Evolutionary conservation across 352 stramenopile genomes (phyloP), one percentile per base, ranked within the genome.

Genomic region (Ophiocytium majus): DNA sequence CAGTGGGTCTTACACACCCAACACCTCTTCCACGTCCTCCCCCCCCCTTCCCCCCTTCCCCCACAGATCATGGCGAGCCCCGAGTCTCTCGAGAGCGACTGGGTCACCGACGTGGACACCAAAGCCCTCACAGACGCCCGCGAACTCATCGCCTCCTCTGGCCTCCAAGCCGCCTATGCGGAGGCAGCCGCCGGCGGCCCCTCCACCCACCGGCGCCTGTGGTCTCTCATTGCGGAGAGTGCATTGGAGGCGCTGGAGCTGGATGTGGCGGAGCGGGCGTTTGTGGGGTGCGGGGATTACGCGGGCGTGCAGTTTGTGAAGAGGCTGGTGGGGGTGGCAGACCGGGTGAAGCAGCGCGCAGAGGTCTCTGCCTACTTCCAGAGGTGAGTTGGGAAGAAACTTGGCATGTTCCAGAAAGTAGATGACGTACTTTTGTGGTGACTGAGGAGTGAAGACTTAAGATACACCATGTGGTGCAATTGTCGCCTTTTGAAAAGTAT

Each of bases 241-340:
- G 94, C 95, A 43, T 86, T 98, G 32, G 92, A 97, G 17, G 91
- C 95, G 37, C 88, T 98, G 0, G 93, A 98, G 19, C 96, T 98
- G 82, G 86, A 89, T n/a, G 95, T 96, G 89, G 95, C 95, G 10
- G 94, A 98, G 83, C 93, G 93, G 34, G 93, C 93, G 10, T 98
- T 97, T 83, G 94, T 98, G 79, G 93, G 95, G 81, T 96, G 93
- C 81, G 90, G 84, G 9, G 94, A 98, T 88, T 98, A 98, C 88
- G 92, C 91, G 43, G 95, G 94, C 34, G 96, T 98, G 36, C 93
- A 97, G 85, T 96, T 97, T 83, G 94, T 97, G 63, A 97, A 97
- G 83, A 89, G 93, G 0, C 86, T 98, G 28, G 90, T 93, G 35
- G 81, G 93, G 31, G 91, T 98, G 28, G 93, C 95, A 34, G 95